These are phyloP conservation scores for Peterozyma toletana DNA, from an alignment of 805 yeast genomes.

Conservation along the genomic window DNA sequence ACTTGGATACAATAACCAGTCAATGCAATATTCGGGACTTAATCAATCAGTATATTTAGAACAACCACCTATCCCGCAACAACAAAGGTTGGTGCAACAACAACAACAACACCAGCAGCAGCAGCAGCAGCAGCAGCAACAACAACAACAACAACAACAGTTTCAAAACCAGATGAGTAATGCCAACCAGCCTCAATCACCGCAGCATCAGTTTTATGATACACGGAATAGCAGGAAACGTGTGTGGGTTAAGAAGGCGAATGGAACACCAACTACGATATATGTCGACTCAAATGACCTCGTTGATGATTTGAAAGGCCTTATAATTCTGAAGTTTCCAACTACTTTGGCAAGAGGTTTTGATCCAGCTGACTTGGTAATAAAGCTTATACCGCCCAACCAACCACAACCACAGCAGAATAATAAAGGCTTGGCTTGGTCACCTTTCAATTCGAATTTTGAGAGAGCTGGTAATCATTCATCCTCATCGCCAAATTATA, in stretches of 20 bases:
- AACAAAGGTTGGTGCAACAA: neutral
- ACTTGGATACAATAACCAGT: too few species aligned
- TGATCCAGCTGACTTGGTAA: slow-evolving; percentile 63
- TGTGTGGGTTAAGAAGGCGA: slow-evolving; percentile 47
- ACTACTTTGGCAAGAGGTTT: slow-evolving; percentile 51
- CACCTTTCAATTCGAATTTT: too few species aligned
- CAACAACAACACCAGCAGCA: slow-evolving; percentile 7
- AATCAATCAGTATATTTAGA: neutral
- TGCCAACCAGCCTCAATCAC: slow-evolving; percentile 8
- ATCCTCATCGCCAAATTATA: slow-evolving; percentile 1
- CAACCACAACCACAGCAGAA: too few species aligned
- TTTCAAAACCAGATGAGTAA: neutral
- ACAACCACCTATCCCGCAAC: neutral
- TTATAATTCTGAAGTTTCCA: slow-evolving; percentile 59
- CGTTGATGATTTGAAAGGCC: slow-evolving; percentile 74
- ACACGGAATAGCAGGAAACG: slow-evolving; percentile 23
- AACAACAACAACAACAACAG: slow-evolving; percentile 4
- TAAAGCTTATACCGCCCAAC: slow-evolving; percentile 14
- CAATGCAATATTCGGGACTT: neutral
- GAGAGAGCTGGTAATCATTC: slow-evolving; percentile 1
- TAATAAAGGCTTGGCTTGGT: too few species aligned
- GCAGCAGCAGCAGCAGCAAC: slow-evolving; percentile 1
- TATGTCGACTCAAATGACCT: slow-evolving; percentile 54
- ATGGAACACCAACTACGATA: slow-evolving; percentile 64
- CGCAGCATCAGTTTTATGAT: slow-evolving; percentile 9